Evolutionary conservation across 805 yeast genomes (phyloP).

Genomic region (Saccharomycopsis amapae): DNA sequence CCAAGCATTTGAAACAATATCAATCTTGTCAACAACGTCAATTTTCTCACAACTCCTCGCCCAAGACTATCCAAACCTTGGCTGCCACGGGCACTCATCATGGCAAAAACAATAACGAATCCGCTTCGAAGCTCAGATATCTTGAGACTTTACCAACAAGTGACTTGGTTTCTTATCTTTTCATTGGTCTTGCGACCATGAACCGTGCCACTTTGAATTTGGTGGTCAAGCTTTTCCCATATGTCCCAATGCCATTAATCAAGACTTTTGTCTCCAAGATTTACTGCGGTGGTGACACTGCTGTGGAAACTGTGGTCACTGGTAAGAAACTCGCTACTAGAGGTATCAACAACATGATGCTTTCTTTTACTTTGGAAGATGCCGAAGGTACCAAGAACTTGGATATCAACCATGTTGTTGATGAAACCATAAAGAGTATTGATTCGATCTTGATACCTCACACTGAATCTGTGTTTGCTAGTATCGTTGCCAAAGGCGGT

Average conservation of each 20-base stretch:
- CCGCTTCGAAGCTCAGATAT: conserved; percentile 27
- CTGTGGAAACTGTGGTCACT: conserved; percentile 60
- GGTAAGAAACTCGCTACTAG: conserved; percentile 60
- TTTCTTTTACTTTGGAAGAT: conserved; percentile 89
- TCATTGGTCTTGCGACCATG: conserved; percentile 64
- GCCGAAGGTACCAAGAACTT: conserved; percentile 67
- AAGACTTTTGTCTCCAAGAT: conserved; percentile 70
- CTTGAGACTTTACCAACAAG: conserved; percentile 45
- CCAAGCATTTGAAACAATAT: no score
- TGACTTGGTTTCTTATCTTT: conserved; percentile 56
- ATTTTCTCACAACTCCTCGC: no score
- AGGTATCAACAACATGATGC: conserved; percentile 90
- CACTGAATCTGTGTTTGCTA: conserved; percentile 48
- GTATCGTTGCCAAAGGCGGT: conserved; percentile 28
- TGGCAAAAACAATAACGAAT: no score
- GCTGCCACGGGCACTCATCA: background rate
- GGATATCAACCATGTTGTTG: conserved; percentile 51
- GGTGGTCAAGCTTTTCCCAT: conserved; percentile 63
- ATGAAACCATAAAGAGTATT: conserved; percentile 60
- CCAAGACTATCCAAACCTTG: no score
- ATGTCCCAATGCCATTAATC: conserved; percentile 63
- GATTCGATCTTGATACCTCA: conserved; percentile 64
- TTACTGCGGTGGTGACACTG: conserved; percentile 86
- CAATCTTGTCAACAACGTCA: no score
- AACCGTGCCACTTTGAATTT: conserved; percentile 54